Evolutionary conservation across 768 basidiomycete genomes (phyloP), one percentile per base, ranked within the genome.

Genomic region (Suillus subalutaceus): DNA sequence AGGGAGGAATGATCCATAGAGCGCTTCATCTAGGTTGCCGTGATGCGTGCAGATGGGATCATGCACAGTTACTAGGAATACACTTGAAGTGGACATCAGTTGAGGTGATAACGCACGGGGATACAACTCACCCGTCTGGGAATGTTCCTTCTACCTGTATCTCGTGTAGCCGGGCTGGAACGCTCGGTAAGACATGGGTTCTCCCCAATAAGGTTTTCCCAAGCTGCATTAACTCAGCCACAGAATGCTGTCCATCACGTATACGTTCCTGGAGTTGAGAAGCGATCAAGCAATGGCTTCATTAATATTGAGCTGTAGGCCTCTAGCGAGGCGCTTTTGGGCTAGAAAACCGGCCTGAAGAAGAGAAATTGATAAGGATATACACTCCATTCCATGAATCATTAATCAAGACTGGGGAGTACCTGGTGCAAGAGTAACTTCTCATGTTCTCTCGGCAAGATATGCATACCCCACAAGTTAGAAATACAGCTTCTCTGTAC

Each of bases 61-160:
- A 73, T 98, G 96, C 1, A 99, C 94, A 0, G 97, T 97, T 44
- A 99, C 96, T n/a, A 99, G 85, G 79, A 99, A 99, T 0, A 94
- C 92, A 1, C 73, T 71, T 63, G 38, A 57, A 64, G 44, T 20
- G 16, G 15, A 30, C 57, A 41, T 57, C 10, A 37, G 15, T 43
- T 61, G 46, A 48, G 61, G 35, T 65, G 52, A 59, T 32, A 43
- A 59, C 63, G 64, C 44, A 30, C 40, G 16, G 44, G 38, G 26
- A 32, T 40, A 35, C 64, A 10, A 72, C 85, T 52, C 71, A 93
- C 95, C 92, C 92, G 69, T 96, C 96, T 8, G 78, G 82, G 71
- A 98, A 95, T 1, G 94, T 96, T 16, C 96, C 96, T 75, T 98
- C 96, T 0, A 97, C 94, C 75, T 97, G 96, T 41, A 99, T 90